These are phyloP conservation scores for Mycena latifolia DNA, from an alignment of 768 basidiomycete genomes.

Conservation along the genomic window DNA sequence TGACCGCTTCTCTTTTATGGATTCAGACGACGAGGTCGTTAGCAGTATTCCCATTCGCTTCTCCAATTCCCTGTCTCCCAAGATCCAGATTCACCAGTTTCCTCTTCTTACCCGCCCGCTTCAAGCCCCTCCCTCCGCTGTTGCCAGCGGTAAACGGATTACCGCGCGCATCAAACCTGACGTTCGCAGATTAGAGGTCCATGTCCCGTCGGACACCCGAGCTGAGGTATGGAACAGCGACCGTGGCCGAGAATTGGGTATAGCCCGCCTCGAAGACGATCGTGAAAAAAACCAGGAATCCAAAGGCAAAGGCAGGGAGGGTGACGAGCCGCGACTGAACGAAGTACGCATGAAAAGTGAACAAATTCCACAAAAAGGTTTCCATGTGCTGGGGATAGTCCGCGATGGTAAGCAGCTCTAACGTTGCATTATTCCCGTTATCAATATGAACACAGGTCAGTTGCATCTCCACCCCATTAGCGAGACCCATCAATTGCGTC, in stretches of 20 bases:
- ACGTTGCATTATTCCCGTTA: constrained; percentile 32
- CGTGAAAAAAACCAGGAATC: constrained; percentile 79
- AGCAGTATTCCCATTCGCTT: constrained; percentile 79
- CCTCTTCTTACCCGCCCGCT: constrained; percentile 82
- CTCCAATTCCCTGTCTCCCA: constrained; percentile 69
- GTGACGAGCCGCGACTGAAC: constrained; percentile 72
- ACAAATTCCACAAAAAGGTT: constrained; percentile 71
- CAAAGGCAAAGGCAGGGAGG: constrained; percentile 51
- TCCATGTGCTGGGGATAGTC: constrained; percentile 83
- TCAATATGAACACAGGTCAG: constrained; percentile 57
- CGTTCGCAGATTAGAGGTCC: constrained; percentile 76
- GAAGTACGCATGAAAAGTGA: constrained; percentile 84
- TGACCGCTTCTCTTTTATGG: constrained; percentile 31
- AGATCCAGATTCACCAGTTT: constrained; percentile 85
- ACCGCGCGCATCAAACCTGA: constrained; percentile 78
- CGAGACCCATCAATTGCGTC: constrained; percentile 86
- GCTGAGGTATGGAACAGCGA: constrained; percentile 87
- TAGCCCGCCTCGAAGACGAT: constrained; percentile 79
- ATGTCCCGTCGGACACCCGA: constrained; percentile 85
- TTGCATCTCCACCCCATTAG: constrained; percentile 84
- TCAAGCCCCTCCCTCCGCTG: constrained; percentile 82
- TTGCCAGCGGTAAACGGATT: constrained; percentile 80
- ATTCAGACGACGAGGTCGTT: constrained; percentile 71
- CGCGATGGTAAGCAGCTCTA: constrained; percentile 64
- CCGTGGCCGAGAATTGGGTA: constrained; percentile 73